These are phyloP conservation scores for Begonia fuchsioides DNA, from an alignment of 306 rosid genomes.

Conservation along the genomic window DNA sequence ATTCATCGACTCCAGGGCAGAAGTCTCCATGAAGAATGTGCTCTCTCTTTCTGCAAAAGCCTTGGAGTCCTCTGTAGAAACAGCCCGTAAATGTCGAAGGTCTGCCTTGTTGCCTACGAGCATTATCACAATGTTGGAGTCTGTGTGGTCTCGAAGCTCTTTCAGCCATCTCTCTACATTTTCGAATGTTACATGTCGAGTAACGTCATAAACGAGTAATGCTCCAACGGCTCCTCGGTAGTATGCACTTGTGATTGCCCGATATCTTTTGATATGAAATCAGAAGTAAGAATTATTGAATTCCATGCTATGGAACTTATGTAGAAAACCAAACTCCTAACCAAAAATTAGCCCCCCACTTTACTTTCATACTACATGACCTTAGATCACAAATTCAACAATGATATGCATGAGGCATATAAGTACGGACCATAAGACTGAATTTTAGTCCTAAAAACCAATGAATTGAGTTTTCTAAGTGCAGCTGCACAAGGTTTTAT, in stretches of 20 bases:
- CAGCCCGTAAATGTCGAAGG: conserved; percentile 27
- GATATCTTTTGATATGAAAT: conserved; percentile 16
- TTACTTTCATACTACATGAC: too few relatives aligned
- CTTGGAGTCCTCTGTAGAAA: conserved; percentile 27
- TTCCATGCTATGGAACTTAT: too few relatives aligned
- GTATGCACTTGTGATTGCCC: conserved; percentile 40
- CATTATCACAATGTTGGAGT: conserved; percentile 32
- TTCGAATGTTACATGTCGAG: conserved; percentile 32
- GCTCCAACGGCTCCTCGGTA: conserved; percentile 39
- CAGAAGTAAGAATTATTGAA: too few relatives aligned
- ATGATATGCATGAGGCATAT: too few relatives aligned
- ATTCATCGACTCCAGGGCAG: conserved; percentile 34
- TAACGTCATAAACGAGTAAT: conserved; percentile 32
- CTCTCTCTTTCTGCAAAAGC: conserved; percentile 30
- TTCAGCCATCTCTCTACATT: conserved; percentile 43
- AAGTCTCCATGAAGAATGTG: conserved; percentile 32
- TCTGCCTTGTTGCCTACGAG: conserved; percentile 37
- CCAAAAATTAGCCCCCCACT: too few relatives aligned
- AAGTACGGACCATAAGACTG: too few relatives aligned
- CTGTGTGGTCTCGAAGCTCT: conserved; percentile 41
- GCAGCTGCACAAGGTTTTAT: too few relatives aligned
- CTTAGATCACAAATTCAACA: too few relatives aligned
- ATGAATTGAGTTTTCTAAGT: too few relatives aligned
- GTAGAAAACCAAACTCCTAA: too few relatives aligned
- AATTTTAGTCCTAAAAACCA: too few relatives aligned